These are phyloP conservation scores for Talaromyces piceae DNA, from an alignment of 2,329 filamentous ascomycete species.

Conservation along the genomic window DNA sequence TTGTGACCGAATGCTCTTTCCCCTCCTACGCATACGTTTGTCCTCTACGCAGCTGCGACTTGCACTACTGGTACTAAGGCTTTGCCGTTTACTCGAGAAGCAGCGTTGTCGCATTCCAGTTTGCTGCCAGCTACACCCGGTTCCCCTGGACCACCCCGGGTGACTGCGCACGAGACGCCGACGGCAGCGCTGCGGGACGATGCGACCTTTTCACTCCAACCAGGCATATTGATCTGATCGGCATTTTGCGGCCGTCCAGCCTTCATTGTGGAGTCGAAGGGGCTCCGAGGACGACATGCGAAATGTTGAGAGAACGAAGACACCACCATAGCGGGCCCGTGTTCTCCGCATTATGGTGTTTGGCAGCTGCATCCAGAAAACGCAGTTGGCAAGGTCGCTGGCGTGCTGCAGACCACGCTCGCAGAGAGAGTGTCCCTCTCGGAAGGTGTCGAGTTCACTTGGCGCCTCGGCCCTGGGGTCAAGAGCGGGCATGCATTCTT, in stretches of 20 bases:
- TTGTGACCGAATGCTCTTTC: not conserved
- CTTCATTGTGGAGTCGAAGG: not conserved
- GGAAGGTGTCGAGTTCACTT: constrained; percentile 16
- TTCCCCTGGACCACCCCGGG: not conserved
- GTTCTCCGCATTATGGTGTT: too few relatives aligned
- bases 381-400: constrained; percentile 27
- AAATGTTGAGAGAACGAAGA: not conserved
- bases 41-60: not conserved
- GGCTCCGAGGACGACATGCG: not conserved
- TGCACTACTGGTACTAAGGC: not conserved
- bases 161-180: not conserved
- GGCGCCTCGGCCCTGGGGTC: not conserved
- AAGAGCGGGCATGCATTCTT: not conserved
- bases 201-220: not conserved
- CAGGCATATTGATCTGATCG: not conserved
- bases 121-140: not conserved
- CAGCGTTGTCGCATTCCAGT: not conserved
- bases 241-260: not conserved
- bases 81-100: not conserved
- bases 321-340: too few relatives aligned
- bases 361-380: too few relatives aligned
- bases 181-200: not conserved
- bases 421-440: constrained; percentile 25
- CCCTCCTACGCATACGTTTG: not conserved
- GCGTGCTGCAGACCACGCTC: constrained; percentile 25